Percentiles rank a stretch among this genome's conserved stretches.
These are phyloP conservation scores for Cladophialophora exuberans DNA, from an alignment of 2,329 filamentous ascomycete species.

Conservation along the genomic window DNA sequence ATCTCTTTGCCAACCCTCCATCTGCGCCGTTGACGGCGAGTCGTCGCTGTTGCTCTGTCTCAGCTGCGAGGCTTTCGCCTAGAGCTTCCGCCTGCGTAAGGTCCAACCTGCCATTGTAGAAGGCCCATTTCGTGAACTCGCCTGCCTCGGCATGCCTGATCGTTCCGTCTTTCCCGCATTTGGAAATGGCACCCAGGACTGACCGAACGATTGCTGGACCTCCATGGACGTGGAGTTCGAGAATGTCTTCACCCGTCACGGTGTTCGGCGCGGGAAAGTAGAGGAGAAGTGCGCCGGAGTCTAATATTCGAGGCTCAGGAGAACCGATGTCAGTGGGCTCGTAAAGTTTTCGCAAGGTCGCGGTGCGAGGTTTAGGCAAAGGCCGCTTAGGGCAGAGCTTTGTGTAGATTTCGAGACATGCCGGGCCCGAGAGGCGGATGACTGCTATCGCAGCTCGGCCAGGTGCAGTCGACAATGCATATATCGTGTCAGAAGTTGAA, in stretches of 20 bases:
- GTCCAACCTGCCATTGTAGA: constrained; percentile 82
- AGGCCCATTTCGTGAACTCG: constrained; percentile 92
- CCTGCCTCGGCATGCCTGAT: constrained; percentile 92
- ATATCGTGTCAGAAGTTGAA: constrained; percentile 66
- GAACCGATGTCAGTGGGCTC: constrained; percentile 53
- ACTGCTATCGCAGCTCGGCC: constrained; percentile 90
- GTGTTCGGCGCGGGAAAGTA: constrained; percentile 81
- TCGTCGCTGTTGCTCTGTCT: constrained; percentile 91
- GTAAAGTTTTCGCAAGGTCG: constrained; percentile 74
- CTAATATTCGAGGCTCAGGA: constrained; percentile 56
- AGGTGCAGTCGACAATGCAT: constrained; percentile 83
- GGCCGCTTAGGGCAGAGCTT: constrained; percentile 60
- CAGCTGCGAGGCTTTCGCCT: constrained; percentile 62
- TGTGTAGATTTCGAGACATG: constrained; percentile 71
- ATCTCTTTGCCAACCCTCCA: constrained; percentile 70
- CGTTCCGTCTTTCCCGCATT: constrained; percentile 32
- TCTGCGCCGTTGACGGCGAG: constrained; percentile 80
- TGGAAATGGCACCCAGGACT: constrained; percentile 75
- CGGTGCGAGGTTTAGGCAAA: constrained; percentile 64
- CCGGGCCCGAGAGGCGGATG: constrained; percentile 80
- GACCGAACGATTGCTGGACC: constrained; percentile 86
- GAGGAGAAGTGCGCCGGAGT: constrained; percentile 78
- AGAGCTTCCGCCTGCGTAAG: constrained; percentile 77
- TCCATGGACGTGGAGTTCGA: constrained; percentile 94
- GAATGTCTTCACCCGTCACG: constrained; percentile 87